phyloP scores from a whole-genome alignment of 805 yeast species.

The Pichia manshurica region DNA sequence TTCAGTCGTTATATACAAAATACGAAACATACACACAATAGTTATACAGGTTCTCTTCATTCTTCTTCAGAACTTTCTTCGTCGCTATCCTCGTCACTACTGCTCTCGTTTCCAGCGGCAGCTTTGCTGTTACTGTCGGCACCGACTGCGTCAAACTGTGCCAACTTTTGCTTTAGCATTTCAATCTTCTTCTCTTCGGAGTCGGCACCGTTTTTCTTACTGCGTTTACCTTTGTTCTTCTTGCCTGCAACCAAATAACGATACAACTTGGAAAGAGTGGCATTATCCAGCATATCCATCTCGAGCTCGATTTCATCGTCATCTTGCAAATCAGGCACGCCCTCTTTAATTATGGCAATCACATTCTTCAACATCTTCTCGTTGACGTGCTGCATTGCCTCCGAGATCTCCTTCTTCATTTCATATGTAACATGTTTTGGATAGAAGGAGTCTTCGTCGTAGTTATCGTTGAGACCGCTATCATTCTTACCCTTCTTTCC shows the following conservation, averaged over 20 bases:
- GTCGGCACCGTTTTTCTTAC: conserved; percentile 41
- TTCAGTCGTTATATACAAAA: conserved; percentile 11
- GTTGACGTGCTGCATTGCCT: conserved; percentile 67
- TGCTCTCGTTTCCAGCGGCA: conserved; percentile 27
- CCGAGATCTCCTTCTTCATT: conserved; percentile 92
- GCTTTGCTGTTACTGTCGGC: conserved; percentile 28
- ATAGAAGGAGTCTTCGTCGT: conserved; percentile 18
- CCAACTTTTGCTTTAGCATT: conserved; percentile 66
- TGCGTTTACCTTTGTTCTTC: conserved; percentile 30
- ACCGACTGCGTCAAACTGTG: conserved; percentile 49
- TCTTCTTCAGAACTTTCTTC: conserved; percentile 30
- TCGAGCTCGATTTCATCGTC: conserved; percentile 96
- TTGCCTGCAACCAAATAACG: conserved; percentile 62
- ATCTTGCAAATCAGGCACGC: conserved; percentile 58
- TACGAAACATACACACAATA: conserved; percentile 3
- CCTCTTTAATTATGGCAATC: conserved; percentile 76
- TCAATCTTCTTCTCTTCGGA: conserved; percentile 71
- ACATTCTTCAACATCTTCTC: conserved; percentile 81
- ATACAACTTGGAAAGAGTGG: conserved; percentile 76
- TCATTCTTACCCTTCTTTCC: conserved; percentile 41
- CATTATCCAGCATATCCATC: conserved; percentile 84
- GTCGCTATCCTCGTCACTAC: conserved; percentile 42
- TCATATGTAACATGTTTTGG: conserved; percentile 70
- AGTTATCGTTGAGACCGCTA: conserved; percentile 29
- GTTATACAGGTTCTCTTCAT: conserved; percentile 10